Base-by-base conservation (phyloP, 768 basidiomycete species). In the Kwoniella sp. region DNA sequence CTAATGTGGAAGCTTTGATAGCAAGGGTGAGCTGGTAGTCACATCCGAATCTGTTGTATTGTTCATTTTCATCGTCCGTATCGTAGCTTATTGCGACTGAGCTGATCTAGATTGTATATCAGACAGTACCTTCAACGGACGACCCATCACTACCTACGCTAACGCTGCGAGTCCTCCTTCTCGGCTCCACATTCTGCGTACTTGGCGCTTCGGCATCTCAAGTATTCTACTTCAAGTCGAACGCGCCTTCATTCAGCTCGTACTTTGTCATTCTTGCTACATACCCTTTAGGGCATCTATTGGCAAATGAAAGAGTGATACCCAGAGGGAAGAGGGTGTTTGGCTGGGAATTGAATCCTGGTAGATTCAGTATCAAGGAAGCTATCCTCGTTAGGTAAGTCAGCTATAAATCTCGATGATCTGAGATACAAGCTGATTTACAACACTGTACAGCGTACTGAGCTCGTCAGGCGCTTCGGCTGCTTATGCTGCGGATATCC, bases 401-500 rank as follows among this genome's bases (percentile, higher is more conserved):
- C 24, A 24, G 54, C 50, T 25, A 12, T 48, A 33, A 33, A 33
- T 24, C 3, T 1, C 12, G 3, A 33, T 2, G 8, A 1, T 9
- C 26, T 50, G 25, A 59, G n/a, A 19, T 19, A 9, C 15, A 5
- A 27, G 47, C 58, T 51, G 27, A 48, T 29, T 30, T 25, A 19
- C 29, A 25, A 12, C 0, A 9, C 27, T 49, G 1, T 17, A 8
- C n/a, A 74, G 74, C 57, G 77, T 79, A 7, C 65, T 80, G 15
- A 67, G 73, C 21, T 67, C 71, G 0, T 75, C 74, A 1, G 78
- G 78, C n/a, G 72, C 74, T 13, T 56, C 69, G 7, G 74, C 78
- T 1, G 80, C 80, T 1, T 81, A 81, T 58, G 80, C 79, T 3
- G 71, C 77, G 1, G 80, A 81, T 62, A 80, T 81, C 51, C 63